Percentiles rank a stretch among this genome's conserved stretches.
Evolutionary conservation across 108 stramenopile genomes (phyloP).

Genomic region (Discostella pseudostelligera): DNA sequence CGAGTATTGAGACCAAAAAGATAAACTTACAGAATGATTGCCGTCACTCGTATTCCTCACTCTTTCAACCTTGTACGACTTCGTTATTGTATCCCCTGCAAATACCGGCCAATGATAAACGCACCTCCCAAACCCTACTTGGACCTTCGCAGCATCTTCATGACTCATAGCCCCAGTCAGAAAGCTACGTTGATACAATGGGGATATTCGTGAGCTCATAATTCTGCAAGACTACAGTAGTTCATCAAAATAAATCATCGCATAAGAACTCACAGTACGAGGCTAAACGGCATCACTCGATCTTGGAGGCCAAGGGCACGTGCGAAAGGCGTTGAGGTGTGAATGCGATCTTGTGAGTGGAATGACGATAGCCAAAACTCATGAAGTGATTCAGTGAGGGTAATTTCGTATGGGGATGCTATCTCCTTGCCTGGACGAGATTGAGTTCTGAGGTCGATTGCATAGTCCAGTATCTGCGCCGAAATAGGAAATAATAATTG

Average conservation of each 20-base stretch:
- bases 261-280: constrained; percentile 42
- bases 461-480: constrained; percentile 53
- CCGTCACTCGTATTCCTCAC: constrained; percentile 77
- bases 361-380: constrained; percentile 88
- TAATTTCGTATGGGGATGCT: constrained; percentile 80
- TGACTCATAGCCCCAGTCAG: constrained; percentile 78
- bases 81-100: constrained; percentile 83
- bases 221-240: too few species aligned
- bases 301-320: constrained; percentile 82
- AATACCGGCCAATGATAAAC: constrained; percentile 85
- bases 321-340: constrained; percentile 87
- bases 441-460: constrained; percentile 53
- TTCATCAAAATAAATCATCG: constrained; percentile 1
- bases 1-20: too few species aligned
- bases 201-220: neutral
- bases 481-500: neutral
- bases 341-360: constrained; percentile 82
- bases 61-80: constrained; percentile 67
- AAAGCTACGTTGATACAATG: constrained; percentile 31
- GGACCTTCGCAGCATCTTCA: constrained; percentile 84
- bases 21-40: constrained; percentile 55
- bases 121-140: constrained; percentile 76
- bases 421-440: constrained; percentile 67
- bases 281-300: constrained; percentile 69
- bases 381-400: constrained; percentile 58